Conservation (phyloP, 352 stramenopile species). For the Pythium phragmitis region DNA sequence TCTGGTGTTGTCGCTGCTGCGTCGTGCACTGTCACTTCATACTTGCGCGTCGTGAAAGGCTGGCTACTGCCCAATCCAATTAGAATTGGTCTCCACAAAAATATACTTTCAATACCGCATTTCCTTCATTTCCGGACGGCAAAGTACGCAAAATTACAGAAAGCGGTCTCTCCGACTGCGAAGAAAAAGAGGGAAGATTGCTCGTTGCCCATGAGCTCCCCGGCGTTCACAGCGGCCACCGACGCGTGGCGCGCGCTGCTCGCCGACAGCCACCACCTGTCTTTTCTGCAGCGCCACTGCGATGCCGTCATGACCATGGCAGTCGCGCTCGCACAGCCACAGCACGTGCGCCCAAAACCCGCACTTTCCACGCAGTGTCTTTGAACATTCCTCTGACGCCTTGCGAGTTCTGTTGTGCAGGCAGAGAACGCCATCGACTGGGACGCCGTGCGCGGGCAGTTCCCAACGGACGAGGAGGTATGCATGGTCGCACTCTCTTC, state of each 20-base stretch:
- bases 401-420: not conserved
- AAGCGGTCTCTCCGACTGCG: not conserved
- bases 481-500: not conserved
- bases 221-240: conserved; percentile 32
- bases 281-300: conserved; percentile 33
- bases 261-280: conserved; percentile 19
- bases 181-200: conserved; percentile 7
- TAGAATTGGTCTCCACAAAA: not conserved
- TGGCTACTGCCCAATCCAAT: not conserved
- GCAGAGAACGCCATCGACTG: conserved; percentile 20
- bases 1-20: too few species aligned
- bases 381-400: not conserved
- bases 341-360: conserved; percentile 1
- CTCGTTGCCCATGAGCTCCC: not conserved
- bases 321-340: conserved; percentile 31
- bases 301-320: conserved; percentile 34
- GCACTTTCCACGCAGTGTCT: not conserved
- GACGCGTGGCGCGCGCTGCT: conserved; percentile 50
- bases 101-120: not conserved
- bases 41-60: too few species aligned
- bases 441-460: conserved; percentile 16
- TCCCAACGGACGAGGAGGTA: conserved; percentile 23
- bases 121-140: not conserved
- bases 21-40: too few species aligned
- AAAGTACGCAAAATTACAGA: not conserved